A percentile compares a stretch with the other conserved stretches of the same genome.
Conservation (phyloP, 2,329 filamentous ascomycete species). For the Elsinoe batatas region DNA sequence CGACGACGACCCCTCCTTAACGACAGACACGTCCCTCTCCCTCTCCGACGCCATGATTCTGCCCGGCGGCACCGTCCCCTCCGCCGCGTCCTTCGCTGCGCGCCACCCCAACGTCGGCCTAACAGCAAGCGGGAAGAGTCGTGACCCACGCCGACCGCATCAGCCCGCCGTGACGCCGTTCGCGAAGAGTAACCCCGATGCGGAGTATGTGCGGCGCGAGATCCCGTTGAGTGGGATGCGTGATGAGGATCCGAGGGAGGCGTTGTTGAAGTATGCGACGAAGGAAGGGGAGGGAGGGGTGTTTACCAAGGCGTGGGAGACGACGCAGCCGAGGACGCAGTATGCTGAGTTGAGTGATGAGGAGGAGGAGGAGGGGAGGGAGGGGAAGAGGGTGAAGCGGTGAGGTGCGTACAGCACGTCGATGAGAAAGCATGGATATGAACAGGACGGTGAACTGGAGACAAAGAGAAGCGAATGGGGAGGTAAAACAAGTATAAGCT, state of each 20-base stretch:
- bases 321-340: conserved; percentile 83
- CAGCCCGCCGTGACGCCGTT: conserved; percentile 80
- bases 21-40: conserved; percentile 71
- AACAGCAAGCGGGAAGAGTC: conserved; percentile 64
- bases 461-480: no score
- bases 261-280: conserved; percentile 87
- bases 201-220: conserved; percentile 75
- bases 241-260: conserved; percentile 91
- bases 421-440: no score
- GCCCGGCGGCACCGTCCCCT: conserved; percentile 33
- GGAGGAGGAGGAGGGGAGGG: conserved; percentile 58
- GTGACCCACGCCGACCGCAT: conserved; percentile 77
- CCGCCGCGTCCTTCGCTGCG: conserved; percentile 41
- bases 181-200: conserved; percentile 79
- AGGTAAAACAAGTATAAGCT: no score
- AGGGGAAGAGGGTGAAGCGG: conserved; percentile 45
- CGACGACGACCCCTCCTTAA: conserved; percentile 81
- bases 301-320: conserved; percentile 88
- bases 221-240: conserved; percentile 88
- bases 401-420: background rate
- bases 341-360: conserved; percentile 86
- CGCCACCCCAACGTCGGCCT: conserved; percentile 62
- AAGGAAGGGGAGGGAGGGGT: conserved; percentile 76
- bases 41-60: conserved; percentile 71
- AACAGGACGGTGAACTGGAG: no score